Conservation (phyloP, 495 filamentous ascomycete genomes). For the Bacidia rubella region DNA sequence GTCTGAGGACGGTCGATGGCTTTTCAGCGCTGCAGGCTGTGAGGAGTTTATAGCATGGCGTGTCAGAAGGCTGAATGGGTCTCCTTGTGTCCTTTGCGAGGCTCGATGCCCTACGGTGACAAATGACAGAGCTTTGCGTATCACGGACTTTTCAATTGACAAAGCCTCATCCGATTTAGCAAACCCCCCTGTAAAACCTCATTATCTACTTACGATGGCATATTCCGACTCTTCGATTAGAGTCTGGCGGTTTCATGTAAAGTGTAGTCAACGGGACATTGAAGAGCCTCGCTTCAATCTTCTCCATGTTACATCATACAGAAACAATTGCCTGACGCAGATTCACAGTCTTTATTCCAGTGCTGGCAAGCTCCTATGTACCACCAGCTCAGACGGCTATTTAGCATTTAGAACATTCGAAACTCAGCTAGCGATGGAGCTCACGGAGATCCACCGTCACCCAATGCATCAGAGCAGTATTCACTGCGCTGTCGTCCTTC, state of each 20-base stretch:
- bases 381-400: constrained; percentile 51
- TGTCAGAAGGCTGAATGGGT: constrained; percentile 37
- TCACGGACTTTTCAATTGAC: constrained; percentile 53
- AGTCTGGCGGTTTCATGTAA: constrained; percentile 38
- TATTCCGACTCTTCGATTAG: constrained; percentile 70
- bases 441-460: constrained; percentile 26
- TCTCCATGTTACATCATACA: constrained; percentile 48
- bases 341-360: constrained; percentile 35
- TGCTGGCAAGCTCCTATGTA: constrained; percentile 29
- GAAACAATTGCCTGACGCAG: constrained; percentile 68
- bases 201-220: constrained; percentile 46
- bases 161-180: constrained; percentile 19
- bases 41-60: constrained; percentile 87
- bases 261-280: constrained; percentile 24
- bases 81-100: constrained; percentile 50
- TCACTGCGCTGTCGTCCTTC: constrained; percentile 37
- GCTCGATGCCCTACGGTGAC: constrained; percentile 45
- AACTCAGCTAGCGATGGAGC: constrained; percentile 8
- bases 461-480: constrained; percentile 64
- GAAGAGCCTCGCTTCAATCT: constrained; percentile 35
- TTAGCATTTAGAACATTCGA: constrained; percentile 34
- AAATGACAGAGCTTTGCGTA: constrained; percentile 55
- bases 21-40: constrained; percentile 73
- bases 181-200: constrained; percentile 7
- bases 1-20: constrained; percentile 45